These are phyloP conservation scores for Capsaspora owczarzaki DNA, from an alignment of 78 protist species.

Conservation along the genomic window DNA sequence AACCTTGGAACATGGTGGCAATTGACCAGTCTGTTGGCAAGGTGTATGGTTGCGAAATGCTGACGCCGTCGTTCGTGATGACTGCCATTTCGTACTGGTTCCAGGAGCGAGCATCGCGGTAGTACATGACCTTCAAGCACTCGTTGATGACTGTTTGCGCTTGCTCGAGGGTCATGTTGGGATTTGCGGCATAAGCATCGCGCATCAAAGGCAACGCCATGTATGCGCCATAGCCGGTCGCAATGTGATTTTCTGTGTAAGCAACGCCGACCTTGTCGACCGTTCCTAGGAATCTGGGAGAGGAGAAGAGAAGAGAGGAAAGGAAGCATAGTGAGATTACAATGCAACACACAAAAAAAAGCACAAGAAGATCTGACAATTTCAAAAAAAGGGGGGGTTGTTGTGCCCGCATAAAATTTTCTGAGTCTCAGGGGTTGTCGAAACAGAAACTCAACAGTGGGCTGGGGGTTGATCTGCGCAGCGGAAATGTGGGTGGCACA, in stretches of 20 bases:
- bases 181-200: neutral
- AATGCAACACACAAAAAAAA: neutral
- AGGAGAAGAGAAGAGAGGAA: neutral
- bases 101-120: constrained; percentile 80
- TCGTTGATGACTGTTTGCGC: constrained; percentile 56
- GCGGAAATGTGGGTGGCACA: too few relatives aligned
- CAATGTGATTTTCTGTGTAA: constrained; percentile 16
- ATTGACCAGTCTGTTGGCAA: too few relatives aligned
- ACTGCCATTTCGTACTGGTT: too few relatives aligned
- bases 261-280: constrained; percentile 28
- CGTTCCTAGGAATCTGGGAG: constrained; percentile 18
- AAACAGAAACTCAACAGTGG: neutral
- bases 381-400: neutral
- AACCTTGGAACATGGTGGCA: too few relatives aligned
- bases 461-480: too few relatives aligned
- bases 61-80: too few relatives aligned
- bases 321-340: neutral
- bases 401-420: too few relatives aligned
- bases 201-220: constrained; percentile 42
- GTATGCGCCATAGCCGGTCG: constrained; percentile 89
- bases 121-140: constrained; percentile 71
- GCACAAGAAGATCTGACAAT: neutral
- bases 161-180: constrained; percentile 35
- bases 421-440: too few relatives aligned
- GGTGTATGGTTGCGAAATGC: too few relatives aligned